Percentiles rank a stretch among this genome's conserved stretches.
phyloP scores from a whole-genome alignment of 768 basidiomycete species.

The Russula dissimulans region DNA sequence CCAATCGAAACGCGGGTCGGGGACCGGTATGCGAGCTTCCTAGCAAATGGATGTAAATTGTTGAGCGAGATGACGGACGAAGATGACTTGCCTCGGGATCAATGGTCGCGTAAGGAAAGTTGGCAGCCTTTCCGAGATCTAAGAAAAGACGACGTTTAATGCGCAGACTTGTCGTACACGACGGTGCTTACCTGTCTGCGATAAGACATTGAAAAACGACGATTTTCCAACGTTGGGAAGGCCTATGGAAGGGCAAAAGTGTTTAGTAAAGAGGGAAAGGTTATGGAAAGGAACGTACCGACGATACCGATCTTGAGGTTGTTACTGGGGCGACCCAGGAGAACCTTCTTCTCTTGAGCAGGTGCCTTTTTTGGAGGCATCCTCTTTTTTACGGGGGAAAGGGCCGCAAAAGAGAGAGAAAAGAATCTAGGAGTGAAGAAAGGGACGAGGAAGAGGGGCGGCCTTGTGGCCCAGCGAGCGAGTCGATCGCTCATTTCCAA shows the following conservation, averaged over 20 bases:
- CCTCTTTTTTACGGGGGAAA: slow-evolving; percentile 42
- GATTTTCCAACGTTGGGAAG: slow-evolving; percentile 97
- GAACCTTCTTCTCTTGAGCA: slow-evolving; percentile 68
- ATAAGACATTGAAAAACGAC: slow-evolving; percentile 97
- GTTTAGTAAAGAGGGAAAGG: neutral
- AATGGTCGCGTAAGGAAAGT: slow-evolving; percentile 94
- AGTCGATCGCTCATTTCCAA: slow-evolving; percentile 20
- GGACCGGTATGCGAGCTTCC: slow-evolving; percentile 93
- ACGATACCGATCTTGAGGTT: slow-evolving; percentile 99
- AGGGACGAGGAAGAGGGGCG: neutral
- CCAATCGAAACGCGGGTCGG: slow-evolving; percentile 92
- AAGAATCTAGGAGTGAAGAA: slow-evolving; percentile 21
- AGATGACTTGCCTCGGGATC: slow-evolving; percentile 56
- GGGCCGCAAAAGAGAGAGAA: slow-evolving; percentile 31
- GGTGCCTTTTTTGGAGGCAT: slow-evolving; percentile 91
- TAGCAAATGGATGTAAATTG: slow-evolving; percentile 16
- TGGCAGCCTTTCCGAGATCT: slow-evolving; percentile 92
- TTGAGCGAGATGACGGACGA: neutral
- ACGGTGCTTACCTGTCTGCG: slow-evolving; percentile 63
- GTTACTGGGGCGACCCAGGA: slow-evolving; percentile 89
- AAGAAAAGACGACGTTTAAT: slow-evolving; percentile 16
- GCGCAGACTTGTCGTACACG: neutral
- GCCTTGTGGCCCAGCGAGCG: neutral
- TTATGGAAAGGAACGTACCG: slow-evolving; percentile 49
- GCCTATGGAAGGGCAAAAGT: slow-evolving; percentile 36